These are phyloP conservation scores for Silene conica DNA, from an alignment of 148 eudicot genomes.

Conservation along the genomic window DNA sequence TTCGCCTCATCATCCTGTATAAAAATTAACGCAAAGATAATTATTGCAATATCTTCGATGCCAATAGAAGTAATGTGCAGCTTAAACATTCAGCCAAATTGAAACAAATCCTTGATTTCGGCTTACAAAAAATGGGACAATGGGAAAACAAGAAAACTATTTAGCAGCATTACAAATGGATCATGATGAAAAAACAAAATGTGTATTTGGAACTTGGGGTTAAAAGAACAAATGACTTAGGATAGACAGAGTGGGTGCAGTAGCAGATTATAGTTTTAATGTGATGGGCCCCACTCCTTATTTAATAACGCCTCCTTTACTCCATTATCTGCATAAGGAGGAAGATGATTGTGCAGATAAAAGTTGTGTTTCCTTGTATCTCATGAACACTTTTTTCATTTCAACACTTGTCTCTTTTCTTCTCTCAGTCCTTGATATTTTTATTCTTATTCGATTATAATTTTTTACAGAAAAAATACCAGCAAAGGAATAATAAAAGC, in stretches of 20 bases:
- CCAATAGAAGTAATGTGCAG: neutral
- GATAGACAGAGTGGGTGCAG: too few species aligned
- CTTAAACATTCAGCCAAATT: neutral
- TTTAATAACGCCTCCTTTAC: too few species aligned
- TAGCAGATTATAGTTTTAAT: too few species aligned
- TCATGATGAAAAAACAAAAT: too few species aligned
- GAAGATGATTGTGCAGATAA: too few species aligned
- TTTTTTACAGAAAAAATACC: neutral
- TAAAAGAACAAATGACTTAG: too few species aligned
- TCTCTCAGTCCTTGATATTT: neutral
- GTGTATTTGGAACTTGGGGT: too few species aligned
- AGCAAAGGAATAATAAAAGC: too few species aligned
- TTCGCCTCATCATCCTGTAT: constrained; percentile 76
- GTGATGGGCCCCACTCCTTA: too few species aligned
- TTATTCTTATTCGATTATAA: neutral
- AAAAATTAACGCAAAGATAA: neutral
- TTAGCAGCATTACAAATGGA: too few species aligned
- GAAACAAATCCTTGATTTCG: neutral
- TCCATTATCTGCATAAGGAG: too few species aligned
- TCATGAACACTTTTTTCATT: neutral
- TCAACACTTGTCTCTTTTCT: neutral
- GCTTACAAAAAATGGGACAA: neutral
- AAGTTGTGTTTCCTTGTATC: neutral
- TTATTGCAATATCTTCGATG: neutral
- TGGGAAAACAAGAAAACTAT: neutral